These are phyloP conservation scores for Pseudonitzschia delicatissima DNA, from an alignment of 108 stramenopile genomes.

Conservation along the genomic window DNA sequence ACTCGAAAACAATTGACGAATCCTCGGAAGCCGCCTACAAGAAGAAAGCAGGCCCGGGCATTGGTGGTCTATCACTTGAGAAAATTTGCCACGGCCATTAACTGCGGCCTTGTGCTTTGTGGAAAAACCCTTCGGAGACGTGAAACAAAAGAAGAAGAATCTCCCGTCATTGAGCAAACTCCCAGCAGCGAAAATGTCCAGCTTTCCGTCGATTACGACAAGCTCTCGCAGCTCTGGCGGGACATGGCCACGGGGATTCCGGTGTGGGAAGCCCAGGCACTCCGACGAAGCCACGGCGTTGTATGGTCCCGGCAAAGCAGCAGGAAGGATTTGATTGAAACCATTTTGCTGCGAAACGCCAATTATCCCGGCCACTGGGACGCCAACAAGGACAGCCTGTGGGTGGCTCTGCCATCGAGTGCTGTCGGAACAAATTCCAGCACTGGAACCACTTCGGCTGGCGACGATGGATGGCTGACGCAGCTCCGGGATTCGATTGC, in stretches of 20 bases:
- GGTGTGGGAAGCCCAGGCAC: slow-evolving; percentile 19
- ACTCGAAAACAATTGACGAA: neutral
- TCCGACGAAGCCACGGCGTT: slow-evolving; percentile 27
- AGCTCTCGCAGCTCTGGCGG: slow-evolving; percentile 22
- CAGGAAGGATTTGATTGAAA: slow-evolving; percentile 77
- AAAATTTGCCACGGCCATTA: slow-evolving; percentile 57
- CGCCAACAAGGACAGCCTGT: slow-evolving; percentile 67
- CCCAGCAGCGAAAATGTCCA: slow-evolving; percentile 1
- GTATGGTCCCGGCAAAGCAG: slow-evolving; percentile 57
- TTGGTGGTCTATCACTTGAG: slow-evolving; percentile 81
- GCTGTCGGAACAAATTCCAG: neutral
- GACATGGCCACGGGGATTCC: slow-evolving; percentile 33
- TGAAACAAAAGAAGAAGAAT: neutral
- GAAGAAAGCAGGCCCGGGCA: slow-evolving; percentile 47
- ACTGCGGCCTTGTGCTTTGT: slow-evolving; percentile 65
- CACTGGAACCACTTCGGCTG: slow-evolving; percentile 9
- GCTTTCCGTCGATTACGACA: slow-evolving; percentile 13
- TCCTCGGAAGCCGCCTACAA: slow-evolving; percentile 40
- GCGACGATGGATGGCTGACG: slow-evolving; percentile 76
- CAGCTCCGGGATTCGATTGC: slow-evolving; percentile 71
- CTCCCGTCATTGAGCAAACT: neutral
- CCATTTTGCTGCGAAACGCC: slow-evolving; percentile 70
- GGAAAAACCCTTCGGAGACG: neutral
- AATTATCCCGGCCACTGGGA: slow-evolving; percentile 84
- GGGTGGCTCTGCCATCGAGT: slow-evolving; percentile 58